Evolutionary conservation across 208 protist species (phyloP).

Genomic region (Acanthamoeba healyi): DNA sequence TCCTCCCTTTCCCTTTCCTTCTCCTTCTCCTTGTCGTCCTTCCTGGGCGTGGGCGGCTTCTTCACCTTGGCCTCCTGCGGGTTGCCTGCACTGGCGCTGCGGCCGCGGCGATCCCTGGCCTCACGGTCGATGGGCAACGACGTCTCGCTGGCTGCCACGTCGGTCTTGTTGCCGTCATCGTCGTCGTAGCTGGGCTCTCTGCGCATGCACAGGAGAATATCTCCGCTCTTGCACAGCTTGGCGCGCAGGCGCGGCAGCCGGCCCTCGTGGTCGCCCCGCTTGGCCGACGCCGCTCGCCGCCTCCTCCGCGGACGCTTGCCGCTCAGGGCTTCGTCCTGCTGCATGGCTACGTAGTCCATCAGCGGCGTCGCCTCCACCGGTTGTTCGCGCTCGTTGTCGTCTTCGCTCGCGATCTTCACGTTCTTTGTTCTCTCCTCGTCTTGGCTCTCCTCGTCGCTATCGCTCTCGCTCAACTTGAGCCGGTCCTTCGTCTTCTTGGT

Average conservation of each 20-base stretch:
- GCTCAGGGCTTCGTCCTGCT: neutral
- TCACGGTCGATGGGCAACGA: neutral
- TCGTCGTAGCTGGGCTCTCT: neutral
- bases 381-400: neutral
- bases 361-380: neutral
- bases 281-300: neutral
- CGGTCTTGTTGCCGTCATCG: neutral
- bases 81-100: neutral
- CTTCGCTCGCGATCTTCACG: neutral
- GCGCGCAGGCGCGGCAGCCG: neutral
- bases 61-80: neutral
- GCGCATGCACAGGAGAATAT: slow-evolving; percentile 60
- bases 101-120: neutral
- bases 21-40: neutral
- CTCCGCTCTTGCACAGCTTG: slow-evolving; percentile 42
- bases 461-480: too few relatives aligned
- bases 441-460: neutral
- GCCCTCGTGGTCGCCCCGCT: slow-evolving; percentile 1
- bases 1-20: neutral
- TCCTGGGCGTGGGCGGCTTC: neutral
- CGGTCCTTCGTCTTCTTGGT: neutral
- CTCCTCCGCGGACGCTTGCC: neutral
- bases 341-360: neutral
- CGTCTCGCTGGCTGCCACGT: neutral
- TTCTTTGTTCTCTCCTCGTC: neutral